These are phyloP conservation scores for Eruca vesicaria DNA, from an alignment of 441 rosid genomes.

Conservation along the genomic window DNA sequence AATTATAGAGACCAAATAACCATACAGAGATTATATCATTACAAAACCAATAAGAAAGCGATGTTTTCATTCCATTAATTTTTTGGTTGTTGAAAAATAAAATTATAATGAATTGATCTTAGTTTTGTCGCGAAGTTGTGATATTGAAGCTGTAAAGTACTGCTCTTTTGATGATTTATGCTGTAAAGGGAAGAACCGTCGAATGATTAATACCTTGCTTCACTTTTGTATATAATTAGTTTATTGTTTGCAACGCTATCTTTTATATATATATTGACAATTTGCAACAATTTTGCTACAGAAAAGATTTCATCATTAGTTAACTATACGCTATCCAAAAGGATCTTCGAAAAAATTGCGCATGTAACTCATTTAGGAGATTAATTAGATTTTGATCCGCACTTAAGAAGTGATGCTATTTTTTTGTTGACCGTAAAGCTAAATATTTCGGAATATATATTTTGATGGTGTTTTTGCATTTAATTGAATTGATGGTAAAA, in stretches of 20 bases:
- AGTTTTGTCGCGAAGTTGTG: not conserved
- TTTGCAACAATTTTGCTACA: not conserved
- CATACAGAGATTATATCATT: not conserved
- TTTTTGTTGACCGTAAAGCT: no score
- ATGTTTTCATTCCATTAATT: not conserved
- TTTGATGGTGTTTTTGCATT: no score
- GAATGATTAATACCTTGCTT: not conserved
- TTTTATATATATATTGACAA: not conserved
- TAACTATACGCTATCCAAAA: not conserved
- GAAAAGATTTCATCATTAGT: not conserved
- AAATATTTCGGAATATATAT: no score
- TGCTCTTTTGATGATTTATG: not conserved
- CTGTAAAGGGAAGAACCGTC: not conserved
- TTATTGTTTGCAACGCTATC: not conserved
- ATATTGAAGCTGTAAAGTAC: not conserved
- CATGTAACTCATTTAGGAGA: not conserved
- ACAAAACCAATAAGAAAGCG: not conserved
- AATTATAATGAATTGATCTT: not conserved
- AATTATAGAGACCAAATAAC: conserved; percentile 21
- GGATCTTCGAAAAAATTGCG: not conserved
- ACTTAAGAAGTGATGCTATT: no score
- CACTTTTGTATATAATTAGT: not conserved
- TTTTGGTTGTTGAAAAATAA: not conserved
- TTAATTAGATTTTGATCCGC: no score
- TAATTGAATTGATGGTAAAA: no score